These are phyloP conservation scores for Curvularia verruculosa DNA, from an alignment of 2,329 filamentous ascomycete species.

Conservation along the genomic window DNA sequence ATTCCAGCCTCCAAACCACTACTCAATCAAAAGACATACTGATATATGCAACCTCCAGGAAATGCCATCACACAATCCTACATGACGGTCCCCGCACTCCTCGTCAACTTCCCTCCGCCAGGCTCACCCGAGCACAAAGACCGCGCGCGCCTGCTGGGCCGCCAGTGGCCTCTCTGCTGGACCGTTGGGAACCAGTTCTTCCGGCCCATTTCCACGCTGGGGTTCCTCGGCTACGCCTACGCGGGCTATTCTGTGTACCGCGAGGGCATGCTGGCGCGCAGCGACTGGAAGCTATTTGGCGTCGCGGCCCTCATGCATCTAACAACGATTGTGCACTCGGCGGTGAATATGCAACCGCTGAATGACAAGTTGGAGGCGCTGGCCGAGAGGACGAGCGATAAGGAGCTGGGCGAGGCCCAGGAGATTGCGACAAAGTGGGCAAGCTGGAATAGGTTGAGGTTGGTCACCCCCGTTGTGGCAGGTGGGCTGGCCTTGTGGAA, in stretches of 20 bases:
- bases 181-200: slow-evolving; percentile 59
- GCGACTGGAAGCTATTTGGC: slow-evolving; percentile 56
- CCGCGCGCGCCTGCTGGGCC: slow-evolving; percentile 54
- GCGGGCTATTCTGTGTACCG: slow-evolving; percentile 48
- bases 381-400: slow-evolving; percentile 37
- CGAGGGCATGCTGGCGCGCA: slow-evolving; percentile 37
- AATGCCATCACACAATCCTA: slow-evolving; percentile 61
- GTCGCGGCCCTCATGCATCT: slow-evolving; percentile 54
- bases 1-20: slow-evolving; percentile 1
- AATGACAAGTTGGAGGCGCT: slow-evolving; percentile 57
- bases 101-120: slow-evolving; percentile 55
- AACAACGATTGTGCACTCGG: slow-evolving; percentile 57
- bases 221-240: slow-evolving; percentile 57
- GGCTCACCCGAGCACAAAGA: slow-evolving; percentile 50
- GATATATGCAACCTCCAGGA: no score
- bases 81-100: slow-evolving; percentile 58
- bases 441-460: slow-evolving; percentile 44
- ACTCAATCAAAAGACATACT: no score
- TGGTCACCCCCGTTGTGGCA: slow-evolving; percentile 45
- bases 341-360: slow-evolving; percentile 59
- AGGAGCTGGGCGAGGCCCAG: slow-evolving; percentile 43
- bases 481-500: slow-evolving; percentile 44
- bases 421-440: slow-evolving; percentile 45
- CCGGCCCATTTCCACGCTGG: slow-evolving; percentile 58
- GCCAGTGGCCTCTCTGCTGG: slow-evolving; percentile 60